A percentile compares a stretch with the other conserved stretches of the same genome.
Conservation (phyloP, 768 basidiomycete species). For the Naematelia aurantialba region DNA sequence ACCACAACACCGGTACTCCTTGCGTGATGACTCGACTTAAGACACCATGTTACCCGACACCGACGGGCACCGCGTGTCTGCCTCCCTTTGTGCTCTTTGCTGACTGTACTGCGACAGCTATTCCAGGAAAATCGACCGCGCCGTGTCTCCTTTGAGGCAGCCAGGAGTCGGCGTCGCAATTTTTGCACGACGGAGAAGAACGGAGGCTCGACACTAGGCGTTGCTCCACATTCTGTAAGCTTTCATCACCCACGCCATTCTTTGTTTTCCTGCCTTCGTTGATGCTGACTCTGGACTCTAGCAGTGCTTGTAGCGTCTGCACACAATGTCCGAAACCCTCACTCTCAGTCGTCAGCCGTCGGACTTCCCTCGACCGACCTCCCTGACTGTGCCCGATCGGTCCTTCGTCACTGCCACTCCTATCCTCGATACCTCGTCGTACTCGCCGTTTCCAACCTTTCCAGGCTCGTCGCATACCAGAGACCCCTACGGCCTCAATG, state of each 20-base stretch:
- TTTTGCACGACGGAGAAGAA: background rate
- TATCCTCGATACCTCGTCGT: constrained; percentile 31
- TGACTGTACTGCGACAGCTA: too few relatives aligned
- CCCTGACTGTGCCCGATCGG: constrained; percentile 25
- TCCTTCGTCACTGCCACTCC: constrained; percentile 17
- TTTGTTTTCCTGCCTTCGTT: too few relatives aligned
- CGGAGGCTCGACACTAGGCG: background rate
- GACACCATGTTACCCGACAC: background rate
- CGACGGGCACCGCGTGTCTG: background rate
- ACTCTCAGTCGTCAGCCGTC: constrained; percentile 12
- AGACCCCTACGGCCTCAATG: constrained; percentile 42
- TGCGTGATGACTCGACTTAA: background rate
- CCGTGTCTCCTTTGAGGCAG: background rate
- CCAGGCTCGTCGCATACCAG: constrained; percentile 18
- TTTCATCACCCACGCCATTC: too few relatives aligned
- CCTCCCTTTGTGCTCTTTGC: background rate
- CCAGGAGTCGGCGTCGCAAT: background rate
- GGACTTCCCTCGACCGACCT: constrained; percentile 31
- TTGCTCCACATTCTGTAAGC: too few relatives aligned
- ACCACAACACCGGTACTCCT: background rate
- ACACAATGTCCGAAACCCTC: constrained; percentile 8
- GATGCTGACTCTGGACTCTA: background rate
- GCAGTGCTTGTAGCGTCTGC: background rate
- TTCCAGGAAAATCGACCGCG: background rate
- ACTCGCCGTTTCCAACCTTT: constrained; percentile 39